Evolutionary conservation across 208 protist genomes (phyloP).

Genomic region (Angomonas ambiguus): DNA sequence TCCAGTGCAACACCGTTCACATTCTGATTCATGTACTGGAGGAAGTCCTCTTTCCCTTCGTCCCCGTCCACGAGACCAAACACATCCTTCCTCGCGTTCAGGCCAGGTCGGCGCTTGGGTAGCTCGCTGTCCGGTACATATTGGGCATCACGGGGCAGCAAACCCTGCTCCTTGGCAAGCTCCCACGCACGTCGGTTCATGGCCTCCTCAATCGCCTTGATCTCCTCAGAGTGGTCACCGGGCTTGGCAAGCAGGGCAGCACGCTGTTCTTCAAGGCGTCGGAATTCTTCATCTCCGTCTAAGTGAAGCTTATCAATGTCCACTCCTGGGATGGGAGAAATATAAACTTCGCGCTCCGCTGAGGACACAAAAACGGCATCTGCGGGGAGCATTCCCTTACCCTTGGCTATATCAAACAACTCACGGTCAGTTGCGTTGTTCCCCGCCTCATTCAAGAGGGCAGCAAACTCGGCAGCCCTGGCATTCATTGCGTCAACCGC

Average conservation of each 20-base stretch:
- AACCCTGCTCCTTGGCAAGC: conserved; percentile 27
- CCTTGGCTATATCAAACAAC: conserved; percentile 10
- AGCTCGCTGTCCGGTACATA: conserved; percentile 19
- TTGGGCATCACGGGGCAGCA: conserved; percentile 27
- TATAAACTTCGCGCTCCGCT: neutral
- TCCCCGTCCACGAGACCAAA: neutral
- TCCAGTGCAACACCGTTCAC: conserved; percentile 60
- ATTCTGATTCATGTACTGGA: conserved; percentile 57
- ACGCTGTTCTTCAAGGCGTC: conserved; percentile 47
- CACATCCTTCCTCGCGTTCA: neutral
- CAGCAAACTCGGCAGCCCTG: conserved; percentile 44
- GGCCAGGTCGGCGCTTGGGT: neutral
- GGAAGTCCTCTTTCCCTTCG: neutral
- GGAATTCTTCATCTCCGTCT: conserved; percentile 15
- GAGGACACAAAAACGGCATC: neutral
- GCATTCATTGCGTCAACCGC: conserved; percentile 51
- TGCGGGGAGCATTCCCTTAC: neutral
- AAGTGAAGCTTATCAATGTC: neutral
- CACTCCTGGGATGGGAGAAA: neutral
- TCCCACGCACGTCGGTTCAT: conserved; percentile 55
- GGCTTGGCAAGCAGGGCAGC: conserved; percentile 22
- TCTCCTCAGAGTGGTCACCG: conserved; percentile 19
- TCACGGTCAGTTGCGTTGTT: conserved; percentile 5
- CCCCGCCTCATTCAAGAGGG: conserved; percentile 12
- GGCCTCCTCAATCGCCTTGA: conserved; percentile 23